Evolutionary conservation across 176 grass and related monocot genomes (phyloP).

Genomic region (Dendrocalamus sinicus): DNA sequence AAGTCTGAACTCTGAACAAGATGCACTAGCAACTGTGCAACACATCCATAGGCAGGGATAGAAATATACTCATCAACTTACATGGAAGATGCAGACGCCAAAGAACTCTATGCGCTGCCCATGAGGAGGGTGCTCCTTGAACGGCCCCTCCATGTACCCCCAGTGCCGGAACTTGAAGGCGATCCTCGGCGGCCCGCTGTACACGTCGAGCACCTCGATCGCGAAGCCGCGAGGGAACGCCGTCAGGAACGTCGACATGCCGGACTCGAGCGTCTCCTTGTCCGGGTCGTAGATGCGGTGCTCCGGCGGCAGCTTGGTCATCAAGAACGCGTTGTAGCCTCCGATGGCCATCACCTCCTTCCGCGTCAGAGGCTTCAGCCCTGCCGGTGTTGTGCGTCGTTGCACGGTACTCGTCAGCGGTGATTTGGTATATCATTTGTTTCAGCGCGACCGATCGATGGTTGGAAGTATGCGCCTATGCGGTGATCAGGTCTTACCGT

Average conservation of each 20-base stretch:
- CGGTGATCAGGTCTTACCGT: conserved; percentile 44
- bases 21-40: background rate
- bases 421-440: background rate
- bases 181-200: conserved; percentile 61
- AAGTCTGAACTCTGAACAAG: background rate
- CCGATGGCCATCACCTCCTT: conserved; percentile 49
- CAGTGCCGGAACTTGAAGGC: conserved; percentile 81
- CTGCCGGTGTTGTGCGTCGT: background rate
- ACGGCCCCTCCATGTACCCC: conserved; percentile 81
- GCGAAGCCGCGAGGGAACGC: conserved; percentile 71
- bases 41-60: background rate
- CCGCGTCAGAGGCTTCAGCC: conserved; percentile 22
- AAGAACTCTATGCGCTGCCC: conserved; percentile 54
- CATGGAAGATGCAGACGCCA: conserved; percentile 65
- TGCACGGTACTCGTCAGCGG: background rate
- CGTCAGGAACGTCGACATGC: conserved; percentile 52
- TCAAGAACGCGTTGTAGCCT: conserved; percentile 74
- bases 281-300: conserved; percentile 66
- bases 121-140: conserved; percentile 63
- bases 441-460: background rate
- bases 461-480: background rate
- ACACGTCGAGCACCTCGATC: conserved; percentile 70
- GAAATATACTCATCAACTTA: conserved; percentile 3
- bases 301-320: conserved; percentile 58
- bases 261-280: conserved; percentile 51